phyloP scores from a whole-genome alignment of 1,284 basidiomycete genomes.

The Porogramme epimiltina region DNA sequence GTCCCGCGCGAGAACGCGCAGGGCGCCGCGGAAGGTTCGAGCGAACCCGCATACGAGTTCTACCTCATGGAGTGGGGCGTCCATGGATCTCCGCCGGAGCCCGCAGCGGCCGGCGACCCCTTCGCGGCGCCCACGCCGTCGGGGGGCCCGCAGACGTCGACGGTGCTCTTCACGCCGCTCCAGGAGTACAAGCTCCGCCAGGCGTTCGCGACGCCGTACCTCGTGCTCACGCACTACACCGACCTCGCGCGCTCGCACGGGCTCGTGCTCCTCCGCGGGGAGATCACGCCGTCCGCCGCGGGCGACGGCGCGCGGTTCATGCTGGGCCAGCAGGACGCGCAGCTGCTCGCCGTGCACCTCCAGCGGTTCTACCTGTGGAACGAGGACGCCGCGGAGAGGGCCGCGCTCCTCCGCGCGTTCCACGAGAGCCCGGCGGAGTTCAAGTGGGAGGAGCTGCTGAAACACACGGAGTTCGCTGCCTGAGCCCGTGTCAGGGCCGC shows the following conservation, averaged over 20 bases:
- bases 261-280: conserved; percentile 88
- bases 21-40: conserved; percentile 23
- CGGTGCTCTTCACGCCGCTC: conserved; percentile 90
- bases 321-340: conserved; percentile 79
- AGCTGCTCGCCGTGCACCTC: conserved; percentile 73
- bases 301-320: conserved; percentile 46
- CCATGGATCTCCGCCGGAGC: conserved; percentile 65
- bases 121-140: conserved; percentile 30
- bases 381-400: conserved; percentile 41
- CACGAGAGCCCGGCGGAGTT: conserved; percentile 76
- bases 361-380: conserved; percentile 85
- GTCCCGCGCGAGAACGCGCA: conserved; percentile 53
- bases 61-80: conserved; percentile 88
- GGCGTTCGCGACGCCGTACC: conserved; percentile 88
- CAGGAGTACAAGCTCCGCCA: conserved; percentile 92
- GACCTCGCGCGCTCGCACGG: conserved; percentile 84
- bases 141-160: conserved; percentile 55
- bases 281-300: conserved; percentile 74
- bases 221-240: conserved; percentile 92
- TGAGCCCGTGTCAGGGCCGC: conserved; percentile 1
- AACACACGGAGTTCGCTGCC: conserved; percentile 39
- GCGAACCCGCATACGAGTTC: conserved; percentile 71
- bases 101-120: conserved; percentile 43
- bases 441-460: conserved; percentile 71
- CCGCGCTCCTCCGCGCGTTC: conserved; percentile 61